Evolutionary conservation across 169 alveolate species (phyloP), one percentile per base, ranked within the genome.

Genomic region (Cryptosporidium viatorum): DNA sequence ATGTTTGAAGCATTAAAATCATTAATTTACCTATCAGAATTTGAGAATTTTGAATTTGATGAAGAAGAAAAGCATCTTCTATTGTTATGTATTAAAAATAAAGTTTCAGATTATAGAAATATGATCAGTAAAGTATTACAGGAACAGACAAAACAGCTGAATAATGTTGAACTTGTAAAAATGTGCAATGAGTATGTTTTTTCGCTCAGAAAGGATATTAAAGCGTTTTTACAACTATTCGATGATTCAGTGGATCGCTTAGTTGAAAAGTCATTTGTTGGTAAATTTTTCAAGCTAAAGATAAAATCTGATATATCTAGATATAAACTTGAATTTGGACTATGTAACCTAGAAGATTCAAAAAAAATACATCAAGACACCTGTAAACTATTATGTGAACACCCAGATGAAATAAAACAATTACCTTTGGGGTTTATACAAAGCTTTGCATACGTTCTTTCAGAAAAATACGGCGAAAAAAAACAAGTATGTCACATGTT

Each of bases 1-100:
- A 80, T 80, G 89, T 23, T 67, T 10, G 89, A 80, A 33, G 62
- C 89, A 26, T 45, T 80, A 7, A 59, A 58, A 21, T 62, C 89
- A 18, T 8, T 80, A n/a, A 65, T 80, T 45, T 62, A 59, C 55
- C 73, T 80, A n/a, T 59, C 80, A 43, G 89, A 80, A 80, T 80
- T 80, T 67, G 89, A 80, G 39, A 80, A 62, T 18, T 62, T 26
- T 80, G 89, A 80, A 59, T 65, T 80, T 31, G 68, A 65, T 39
- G 89, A 80, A 35, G 89, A 62, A 5, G 89, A 80, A 48, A 80
- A 12, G 29, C 62, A 29, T 2, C 2, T 80, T 14, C 4, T 80
- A 14, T 0, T 10, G 6, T 9, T 31, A 26, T 62, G 75, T 1
- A 62, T 80, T 31, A 62, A 80, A 45, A 12, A 62, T n/a, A 80